These are phyloP conservation scores for Colletotrichum musicola DNA, from an alignment of 2,329 filamentous ascomycete genomes.

Conservation along the genomic window DNA sequence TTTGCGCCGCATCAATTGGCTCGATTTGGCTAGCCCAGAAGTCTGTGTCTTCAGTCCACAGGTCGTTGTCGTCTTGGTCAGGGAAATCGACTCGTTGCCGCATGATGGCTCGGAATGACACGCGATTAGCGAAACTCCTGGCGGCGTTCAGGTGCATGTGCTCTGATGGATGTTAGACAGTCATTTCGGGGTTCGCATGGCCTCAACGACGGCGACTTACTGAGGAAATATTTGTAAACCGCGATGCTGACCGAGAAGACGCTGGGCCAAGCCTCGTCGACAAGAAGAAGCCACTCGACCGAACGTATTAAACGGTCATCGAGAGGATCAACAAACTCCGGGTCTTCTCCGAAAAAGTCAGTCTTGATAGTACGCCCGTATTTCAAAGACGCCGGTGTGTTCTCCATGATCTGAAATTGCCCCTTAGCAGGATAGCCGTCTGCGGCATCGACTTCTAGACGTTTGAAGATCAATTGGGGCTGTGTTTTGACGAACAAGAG, in stretches of 20 bases:
- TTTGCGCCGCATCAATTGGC: constrained; percentile 50
- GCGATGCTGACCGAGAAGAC: constrained; percentile 77
- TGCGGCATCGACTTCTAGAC: constrained; percentile 53
- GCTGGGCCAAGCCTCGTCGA: constrained; percentile 78
- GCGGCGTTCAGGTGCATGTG: constrained; percentile 66
- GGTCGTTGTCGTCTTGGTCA: constrained; percentile 50
- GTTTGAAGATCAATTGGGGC: constrained; percentile 64
- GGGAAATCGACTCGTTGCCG: constrained; percentile 53
- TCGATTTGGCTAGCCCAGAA: constrained; percentile 56
- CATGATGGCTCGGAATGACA: constrained; percentile 64
- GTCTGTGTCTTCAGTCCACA: constrained; percentile 53
- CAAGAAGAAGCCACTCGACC: constrained; percentile 85
- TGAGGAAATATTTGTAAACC: constrained; percentile 86
- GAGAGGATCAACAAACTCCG: constrained; percentile 65
- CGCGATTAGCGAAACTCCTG: constrained; percentile 63
- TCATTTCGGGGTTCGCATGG: constrained; percentile 22
- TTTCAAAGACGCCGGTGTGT: constrained; percentile 63
- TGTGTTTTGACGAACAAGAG: constrained; percentile 80
- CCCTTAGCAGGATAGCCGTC: constrained; percentile 52
- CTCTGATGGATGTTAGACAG: constrained; percentile 50
- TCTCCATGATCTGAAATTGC: constrained; percentile 65
- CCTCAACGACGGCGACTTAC: constrained; percentile 66
- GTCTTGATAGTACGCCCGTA: constrained; percentile 75
- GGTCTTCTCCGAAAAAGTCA: constrained; percentile 77
- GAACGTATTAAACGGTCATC: constrained; percentile 81